Percentiles rank a stretch among this genome's conserved stretches.
Conservation (phyloP, 495 filamentous ascomycete species). For the Pseudotulostoma volvatum region DNA sequence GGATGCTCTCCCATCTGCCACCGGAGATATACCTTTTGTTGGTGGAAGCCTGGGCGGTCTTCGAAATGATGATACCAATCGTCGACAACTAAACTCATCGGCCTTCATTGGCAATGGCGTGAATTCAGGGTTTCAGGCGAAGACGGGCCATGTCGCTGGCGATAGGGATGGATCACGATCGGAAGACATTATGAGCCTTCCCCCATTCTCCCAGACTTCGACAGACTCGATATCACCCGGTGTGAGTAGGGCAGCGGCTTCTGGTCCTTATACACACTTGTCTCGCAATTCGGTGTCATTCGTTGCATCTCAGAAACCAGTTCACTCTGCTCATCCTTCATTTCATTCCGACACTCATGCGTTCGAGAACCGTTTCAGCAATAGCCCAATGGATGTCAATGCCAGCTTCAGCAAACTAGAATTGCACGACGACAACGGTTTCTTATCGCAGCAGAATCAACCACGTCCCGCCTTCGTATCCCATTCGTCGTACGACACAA, state of each 20-base stretch:
- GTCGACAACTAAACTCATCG: slow-evolving; percentile 18
- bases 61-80: slow-evolving; percentile 11
- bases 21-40: slow-evolving; percentile 18
- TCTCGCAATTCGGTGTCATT: slow-evolving; percentile 26
- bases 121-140: slow-evolving; percentile 15
- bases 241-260: slow-evolving; percentile 8
- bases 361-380: slow-evolving; percentile 17
- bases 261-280: slow-evolving; percentile 20
- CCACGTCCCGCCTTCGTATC: slow-evolving; percentile 18
- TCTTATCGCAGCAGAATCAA: slow-evolving; percentile 9
- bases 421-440: slow-evolving; percentile 17
- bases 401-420: slow-evolving; percentile 20
- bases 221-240: slow-evolving; percentile 15
- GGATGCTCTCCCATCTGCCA: slow-evolving; percentile 21
- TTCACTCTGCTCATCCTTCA: slow-evolving; percentile 21
- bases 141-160: slow-evolving; percentile 14
- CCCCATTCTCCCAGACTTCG: slow-evolving; percentile 14
- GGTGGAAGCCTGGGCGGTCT: slow-evolving; percentile 16
- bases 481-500: slow-evolving; percentile 20
- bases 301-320: slow-evolving; percentile 15
- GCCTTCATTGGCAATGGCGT: slow-evolving; percentile 19
- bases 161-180: slow-evolving; percentile 15
- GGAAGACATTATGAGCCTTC: slow-evolving; percentile 18
- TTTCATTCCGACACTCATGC: slow-evolving; percentile 27
- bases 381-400: slow-evolving; percentile 18